A percentile compares a stretch with the other conserved stretches of the same genome.
Evolutionary conservation across 2,329 filamentous ascomycete species (phyloP).

Genomic region (Calonectria multiphialidica): DNA sequence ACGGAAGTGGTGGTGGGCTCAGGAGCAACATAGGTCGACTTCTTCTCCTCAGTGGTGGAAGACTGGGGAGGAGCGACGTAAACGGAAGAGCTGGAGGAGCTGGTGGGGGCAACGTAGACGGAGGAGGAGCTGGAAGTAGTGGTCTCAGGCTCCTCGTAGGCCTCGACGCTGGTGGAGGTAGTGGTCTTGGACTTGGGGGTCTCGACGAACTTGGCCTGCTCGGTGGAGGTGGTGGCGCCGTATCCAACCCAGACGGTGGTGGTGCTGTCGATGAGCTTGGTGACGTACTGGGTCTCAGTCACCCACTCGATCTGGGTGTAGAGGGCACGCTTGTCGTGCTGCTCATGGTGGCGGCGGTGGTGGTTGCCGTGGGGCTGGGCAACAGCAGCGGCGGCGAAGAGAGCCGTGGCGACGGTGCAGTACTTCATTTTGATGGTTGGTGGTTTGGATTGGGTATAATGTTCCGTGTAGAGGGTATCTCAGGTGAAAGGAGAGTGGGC

Average conservation of each 20-base stretch:
- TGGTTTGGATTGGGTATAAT: constrained; percentile 25
- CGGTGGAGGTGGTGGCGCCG: constrained; percentile 39
- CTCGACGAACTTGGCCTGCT: constrained; percentile 31
- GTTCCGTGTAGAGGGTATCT: constrained; percentile 40
- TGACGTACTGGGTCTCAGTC: constrained; percentile 61
- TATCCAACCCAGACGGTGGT: constrained; percentile 59
- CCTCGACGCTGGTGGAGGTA: constrained; percentile 25
- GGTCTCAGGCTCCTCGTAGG: constrained; percentile 13
- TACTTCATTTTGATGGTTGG: constrained; percentile 57
- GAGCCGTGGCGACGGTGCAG: constrained; percentile 45
- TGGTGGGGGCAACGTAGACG: constrained; percentile 32
- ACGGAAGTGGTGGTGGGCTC: constrained; percentile 34
- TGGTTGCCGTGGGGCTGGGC: constrained; percentile 63
- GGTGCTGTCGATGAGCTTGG: constrained; percentile 61
- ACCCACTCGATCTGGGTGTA: constrained; percentile 65
- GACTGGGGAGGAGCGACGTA: constrained; percentile 29
- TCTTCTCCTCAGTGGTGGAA: not conserved
- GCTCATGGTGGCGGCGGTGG: constrained; percentile 51
- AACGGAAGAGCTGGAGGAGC: constrained; percentile 36
- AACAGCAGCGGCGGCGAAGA: constrained; percentile 56
- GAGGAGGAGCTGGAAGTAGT: constrained; percentile 33
- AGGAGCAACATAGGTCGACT: constrained; percentile 22
- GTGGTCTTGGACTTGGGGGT: constrained; percentile 36
- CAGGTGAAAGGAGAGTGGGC: constrained; percentile 35
- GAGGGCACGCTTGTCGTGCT: constrained; percentile 53